A percentile compares a stretch with the other conserved stretches of the same genome.
Evolutionary conservation across 768 basidiomycete genomes (phyloP).

Genomic region (Boletus fagicola): DNA sequence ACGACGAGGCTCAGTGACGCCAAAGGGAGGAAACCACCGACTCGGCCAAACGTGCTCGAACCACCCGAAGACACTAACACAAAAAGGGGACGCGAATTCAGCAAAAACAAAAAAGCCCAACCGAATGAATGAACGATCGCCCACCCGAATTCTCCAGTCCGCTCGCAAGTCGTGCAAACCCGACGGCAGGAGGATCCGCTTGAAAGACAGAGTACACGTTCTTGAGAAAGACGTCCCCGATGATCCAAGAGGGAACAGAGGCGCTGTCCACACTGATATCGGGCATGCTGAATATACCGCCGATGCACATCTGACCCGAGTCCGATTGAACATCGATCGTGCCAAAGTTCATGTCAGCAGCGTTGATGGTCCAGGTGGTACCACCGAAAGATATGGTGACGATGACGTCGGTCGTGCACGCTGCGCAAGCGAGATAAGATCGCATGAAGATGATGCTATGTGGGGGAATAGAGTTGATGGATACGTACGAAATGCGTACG

Average conservation of each 20-base stretch:
- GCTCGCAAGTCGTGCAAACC: slow-evolving; percentile 20
- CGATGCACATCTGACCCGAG: slow-evolving; percentile 42
- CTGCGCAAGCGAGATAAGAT: slow-evolving; percentile 35
- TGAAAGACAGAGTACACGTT: slow-evolving; percentile 25
- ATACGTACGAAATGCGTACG: slow-evolving; percentile 72
- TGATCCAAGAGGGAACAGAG: slow-evolving; percentile 43
- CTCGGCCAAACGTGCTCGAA: background rate
- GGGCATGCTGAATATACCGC: slow-evolving; percentile 64
- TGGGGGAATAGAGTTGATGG: background rate
- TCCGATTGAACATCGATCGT: slow-evolving; percentile 28
- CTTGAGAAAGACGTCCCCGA: slow-evolving; percentile 69
- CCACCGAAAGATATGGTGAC: slow-evolving; percentile 75
- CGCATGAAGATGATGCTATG: background rate
- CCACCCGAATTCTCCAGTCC: background rate
- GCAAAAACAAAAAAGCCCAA: background rate
- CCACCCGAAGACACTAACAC: background rate
- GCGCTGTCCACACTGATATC: slow-evolving; percentile 25
- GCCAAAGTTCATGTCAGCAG: slow-evolving; percentile 78
- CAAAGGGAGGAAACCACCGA: no score
- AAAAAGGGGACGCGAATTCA: background rate
- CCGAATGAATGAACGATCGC: background rate
- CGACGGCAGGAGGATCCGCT: slow-evolving; percentile 19
- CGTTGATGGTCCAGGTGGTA: slow-evolving; percentile 68
- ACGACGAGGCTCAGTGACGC: background rate
- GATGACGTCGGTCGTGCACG: slow-evolving; percentile 56